Conservation (phyloP, 2,329 filamentous ascomycete species). For the Botryotinia globosa region DNA sequence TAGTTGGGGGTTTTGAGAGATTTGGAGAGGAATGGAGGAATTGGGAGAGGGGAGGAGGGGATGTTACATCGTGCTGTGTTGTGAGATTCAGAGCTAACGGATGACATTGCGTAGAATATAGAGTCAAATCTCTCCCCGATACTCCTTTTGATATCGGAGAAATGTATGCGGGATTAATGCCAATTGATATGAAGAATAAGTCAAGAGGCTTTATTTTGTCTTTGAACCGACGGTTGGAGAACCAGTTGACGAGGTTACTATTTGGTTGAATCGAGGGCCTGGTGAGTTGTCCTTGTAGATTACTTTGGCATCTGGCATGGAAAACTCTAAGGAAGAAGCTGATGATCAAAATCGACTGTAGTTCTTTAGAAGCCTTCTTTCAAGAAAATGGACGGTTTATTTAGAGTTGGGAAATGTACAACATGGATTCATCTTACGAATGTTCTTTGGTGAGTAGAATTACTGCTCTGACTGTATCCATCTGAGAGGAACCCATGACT, state of each 20-base stretch:
- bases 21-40: background rate
- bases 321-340: background rate
- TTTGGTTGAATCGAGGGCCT: conserved; percentile 44
- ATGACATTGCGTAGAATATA: background rate
- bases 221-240: conserved; percentile 50
- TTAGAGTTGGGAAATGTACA: conserved; percentile 36
- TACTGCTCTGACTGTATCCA: background rate
- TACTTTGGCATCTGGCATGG: background rate
- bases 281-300: background rate
- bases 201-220: conserved; percentile 48
- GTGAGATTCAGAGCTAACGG: background rate
- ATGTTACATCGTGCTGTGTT: no score
- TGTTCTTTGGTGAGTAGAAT: conserved; percentile 39
- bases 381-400: conserved; percentile 41
- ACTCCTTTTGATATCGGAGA: background rate
- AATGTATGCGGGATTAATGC: conserved; percentile 43
- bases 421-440: conserved; percentile 44
- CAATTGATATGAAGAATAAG: conserved; percentile 48
- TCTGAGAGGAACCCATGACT: conserved; percentile 35
- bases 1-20: background rate
- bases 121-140: background rate
- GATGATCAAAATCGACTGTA: conserved; percentile 42
- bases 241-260: conserved; percentile 46
- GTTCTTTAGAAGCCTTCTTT: conserved; percentile 37
- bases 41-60: no score